A percentile compares a stretch with the other conserved stretches of the same genome.
Conservation (phyloP, 2,329 filamentous ascomycete genomes). For the Aspergillus nomiae region DNA sequence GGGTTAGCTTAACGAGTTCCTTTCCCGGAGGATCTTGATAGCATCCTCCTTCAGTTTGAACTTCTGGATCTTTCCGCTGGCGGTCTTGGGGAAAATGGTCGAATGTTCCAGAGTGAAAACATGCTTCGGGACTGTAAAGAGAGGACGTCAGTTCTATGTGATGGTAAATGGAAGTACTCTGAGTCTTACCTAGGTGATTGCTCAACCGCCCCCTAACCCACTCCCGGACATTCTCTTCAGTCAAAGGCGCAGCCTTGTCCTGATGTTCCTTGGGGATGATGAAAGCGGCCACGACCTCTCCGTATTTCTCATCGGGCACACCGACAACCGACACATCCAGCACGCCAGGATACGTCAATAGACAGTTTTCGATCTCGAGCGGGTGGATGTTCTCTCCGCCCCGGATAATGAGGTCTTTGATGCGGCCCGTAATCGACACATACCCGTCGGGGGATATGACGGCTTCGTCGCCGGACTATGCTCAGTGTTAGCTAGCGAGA, state of each 20-base stretch:
- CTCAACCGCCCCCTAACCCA: conserved; percentile 74
- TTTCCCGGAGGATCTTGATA: conserved; percentile 47
- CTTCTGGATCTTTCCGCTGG: conserved; percentile 96
- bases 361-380: conserved; percentile 85
- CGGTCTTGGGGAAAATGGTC: conserved; percentile 86
- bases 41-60: conserved; percentile 77
- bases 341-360: conserved; percentile 71
- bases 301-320: conserved; percentile 77
- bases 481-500: background rate
- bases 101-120: conserved; percentile 71
- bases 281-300: conserved; percentile 86
- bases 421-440: conserved; percentile 82
- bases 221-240: conserved; percentile 61
- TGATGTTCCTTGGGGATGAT: conserved; percentile 57
- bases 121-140: conserved; percentile 69
- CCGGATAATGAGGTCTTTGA: conserved; percentile 94
- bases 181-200: conserved; percentile 65
- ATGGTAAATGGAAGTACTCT: background rate
- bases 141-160: background rate
- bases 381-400: conserved; percentile 97
- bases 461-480: conserved; percentile 84
- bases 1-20: background rate
- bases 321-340: conserved; percentile 81
- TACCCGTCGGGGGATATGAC: conserved; percentile 81
- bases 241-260: conserved; percentile 39